phyloP scores from a whole-genome alignment of 1,284 basidiomycete genomes.

The Kalmanozyma brasiliensis region DNA sequence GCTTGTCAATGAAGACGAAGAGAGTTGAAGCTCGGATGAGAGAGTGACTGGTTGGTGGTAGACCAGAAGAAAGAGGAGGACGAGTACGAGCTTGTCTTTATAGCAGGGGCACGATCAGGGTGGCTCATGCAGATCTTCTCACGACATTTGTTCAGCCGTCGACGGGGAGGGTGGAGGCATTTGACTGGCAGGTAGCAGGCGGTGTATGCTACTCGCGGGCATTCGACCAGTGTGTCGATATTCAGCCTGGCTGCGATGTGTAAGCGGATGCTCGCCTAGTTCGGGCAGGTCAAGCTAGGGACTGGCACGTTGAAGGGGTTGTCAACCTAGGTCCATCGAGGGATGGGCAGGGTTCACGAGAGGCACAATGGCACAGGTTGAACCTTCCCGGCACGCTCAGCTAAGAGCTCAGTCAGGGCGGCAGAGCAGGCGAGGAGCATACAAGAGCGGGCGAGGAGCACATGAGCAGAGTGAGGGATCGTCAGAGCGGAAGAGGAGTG shows the following conservation, averaged over 20 bases:
- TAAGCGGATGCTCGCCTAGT: conserved; percentile 35
- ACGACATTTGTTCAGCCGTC: background rate
- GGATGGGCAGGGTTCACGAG: background rate
- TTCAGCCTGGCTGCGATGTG: conserved; percentile 18
- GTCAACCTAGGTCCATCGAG: conserved; percentile 9
- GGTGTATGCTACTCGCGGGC: conserved; percentile 9
- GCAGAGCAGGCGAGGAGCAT: too few relatives aligned
- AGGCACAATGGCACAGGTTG: conserved; percentile 5
- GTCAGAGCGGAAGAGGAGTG: conserved; percentile 13
- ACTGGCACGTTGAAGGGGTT: conserved; percentile 30
- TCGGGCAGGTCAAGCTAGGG: conserved; percentile 7
- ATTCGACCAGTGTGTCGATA: conserved; percentile 13
- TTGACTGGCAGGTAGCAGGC: too few relatives aligned
- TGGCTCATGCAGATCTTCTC: background rate
- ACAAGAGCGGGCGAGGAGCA: background rate
- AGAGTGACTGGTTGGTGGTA: conserved; percentile 23
- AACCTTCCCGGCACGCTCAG: conserved; percentile 3
- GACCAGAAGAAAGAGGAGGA: background rate
- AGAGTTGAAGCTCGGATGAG: conserved; percentile 36
- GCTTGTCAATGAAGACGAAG: conserved; percentile 15
- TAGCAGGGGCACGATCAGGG: conserved; percentile 3
- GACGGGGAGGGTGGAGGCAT: conserved; percentile 29
- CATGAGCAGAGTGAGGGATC: conserved; percentile 5
- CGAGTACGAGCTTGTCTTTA: conserved; percentile 7
- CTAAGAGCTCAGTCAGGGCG: too few relatives aligned